A percentile compares a stretch with the other conserved stretches of the same genome.
Evolutionary conservation across 2,329 filamentous ascomycete genomes (phyloP).

Genomic region (Trichoderma oligosporum): DNA sequence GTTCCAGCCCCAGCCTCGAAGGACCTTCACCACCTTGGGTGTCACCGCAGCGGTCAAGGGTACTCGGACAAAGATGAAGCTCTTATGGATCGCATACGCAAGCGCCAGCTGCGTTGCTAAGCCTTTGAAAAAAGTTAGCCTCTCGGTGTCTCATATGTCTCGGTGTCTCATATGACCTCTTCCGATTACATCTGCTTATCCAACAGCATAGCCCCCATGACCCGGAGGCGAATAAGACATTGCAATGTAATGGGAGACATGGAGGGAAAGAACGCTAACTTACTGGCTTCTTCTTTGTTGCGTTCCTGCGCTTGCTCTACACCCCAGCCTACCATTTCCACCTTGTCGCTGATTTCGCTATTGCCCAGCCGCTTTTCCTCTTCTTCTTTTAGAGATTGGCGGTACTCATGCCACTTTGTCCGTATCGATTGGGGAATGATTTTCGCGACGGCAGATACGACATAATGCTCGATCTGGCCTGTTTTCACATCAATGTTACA

Average conservation of each 20-base stretch:
- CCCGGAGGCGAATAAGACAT: slow-evolving; percentile 2
- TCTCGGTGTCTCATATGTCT: slow-evolving; percentile 12
- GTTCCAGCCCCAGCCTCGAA: slow-evolving; percentile 89
- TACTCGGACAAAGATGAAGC: slow-evolving; percentile 93
- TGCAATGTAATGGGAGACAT: neutral
- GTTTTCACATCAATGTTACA: slow-evolving; percentile 12
- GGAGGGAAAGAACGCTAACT: slow-evolving; percentile 37
- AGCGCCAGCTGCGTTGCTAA: slow-evolving; percentile 79
- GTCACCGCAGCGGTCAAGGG: slow-evolving; percentile 86
- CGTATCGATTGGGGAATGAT: slow-evolving; percentile 59
- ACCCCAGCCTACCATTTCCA: slow-evolving; percentile 55
- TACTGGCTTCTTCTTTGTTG: slow-evolving; percentile 69
- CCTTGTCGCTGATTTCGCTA: slow-evolving; percentile 42
- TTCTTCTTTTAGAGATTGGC: slow-evolving; percentile 44
- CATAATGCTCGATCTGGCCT: slow-evolving; percentile 63
- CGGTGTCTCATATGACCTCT: neutral
- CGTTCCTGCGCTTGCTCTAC: slow-evolving; percentile 60
- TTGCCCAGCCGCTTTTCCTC: slow-evolving; percentile 43
- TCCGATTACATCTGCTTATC: neutral
- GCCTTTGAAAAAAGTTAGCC: slow-evolving; percentile 43
- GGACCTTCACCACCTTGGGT: slow-evolving; percentile 86
- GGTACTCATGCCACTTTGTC: slow-evolving; percentile 49
- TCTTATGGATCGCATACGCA: slow-evolving; percentile 97
- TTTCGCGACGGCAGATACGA: slow-evolving; percentile 57
- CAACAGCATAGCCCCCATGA: neutral